phyloP scores from a whole-genome alignment of 2,329 filamentous ascomycete species.

The Elsinoe arachidis region DNA sequence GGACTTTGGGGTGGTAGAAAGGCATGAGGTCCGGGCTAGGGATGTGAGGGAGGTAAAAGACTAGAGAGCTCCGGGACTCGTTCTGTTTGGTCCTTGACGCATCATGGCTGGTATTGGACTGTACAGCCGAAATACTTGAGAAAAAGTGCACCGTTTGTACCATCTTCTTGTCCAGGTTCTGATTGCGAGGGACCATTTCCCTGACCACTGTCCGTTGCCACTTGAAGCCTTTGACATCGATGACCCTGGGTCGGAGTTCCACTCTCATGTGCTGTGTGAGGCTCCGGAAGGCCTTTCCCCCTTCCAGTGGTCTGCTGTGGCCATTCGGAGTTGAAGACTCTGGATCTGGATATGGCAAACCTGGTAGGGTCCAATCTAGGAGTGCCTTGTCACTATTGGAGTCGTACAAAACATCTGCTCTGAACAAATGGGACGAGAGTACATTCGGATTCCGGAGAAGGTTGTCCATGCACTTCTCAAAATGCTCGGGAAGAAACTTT shows the following conservation, averaged over 20 bases:
- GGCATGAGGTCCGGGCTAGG: constrained; percentile 56
- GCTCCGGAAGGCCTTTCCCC: constrained; percentile 6
- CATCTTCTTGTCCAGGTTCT: constrained; percentile 62
- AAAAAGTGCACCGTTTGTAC: constrained; percentile 76
- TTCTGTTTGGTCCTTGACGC: constrained; percentile 17
- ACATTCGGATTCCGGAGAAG: constrained; percentile 71
- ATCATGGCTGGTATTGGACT: not conserved
- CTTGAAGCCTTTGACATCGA: constrained; percentile 25
- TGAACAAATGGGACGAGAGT: constrained; percentile 68
- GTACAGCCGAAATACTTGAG: constrained; percentile 16
- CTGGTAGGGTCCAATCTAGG: constrained; percentile 14
- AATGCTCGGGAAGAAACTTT: constrained; percentile 54
- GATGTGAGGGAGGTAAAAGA: constrained; percentile 73
- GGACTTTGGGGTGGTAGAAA: constrained; percentile 78
- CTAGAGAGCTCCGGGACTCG: constrained; percentile 41
- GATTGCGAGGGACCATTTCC: constrained; percentile 73
- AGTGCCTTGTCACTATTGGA: constrained; percentile 28
- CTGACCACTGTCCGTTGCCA: constrained; percentile 61
- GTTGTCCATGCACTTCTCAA: constrained; percentile 61
- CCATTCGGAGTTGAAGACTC: constrained; percentile 27
- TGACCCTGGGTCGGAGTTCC: constrained; percentile 27
- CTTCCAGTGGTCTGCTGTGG: not conserved
- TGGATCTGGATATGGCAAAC: constrained; percentile 22
- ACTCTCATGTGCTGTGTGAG: constrained; percentile 42
- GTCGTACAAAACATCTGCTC: constrained; percentile 64